phyloP scores from a whole-genome alignment of 192 early-diverging fungal species.

The Entomortierella lignicola region DNA sequence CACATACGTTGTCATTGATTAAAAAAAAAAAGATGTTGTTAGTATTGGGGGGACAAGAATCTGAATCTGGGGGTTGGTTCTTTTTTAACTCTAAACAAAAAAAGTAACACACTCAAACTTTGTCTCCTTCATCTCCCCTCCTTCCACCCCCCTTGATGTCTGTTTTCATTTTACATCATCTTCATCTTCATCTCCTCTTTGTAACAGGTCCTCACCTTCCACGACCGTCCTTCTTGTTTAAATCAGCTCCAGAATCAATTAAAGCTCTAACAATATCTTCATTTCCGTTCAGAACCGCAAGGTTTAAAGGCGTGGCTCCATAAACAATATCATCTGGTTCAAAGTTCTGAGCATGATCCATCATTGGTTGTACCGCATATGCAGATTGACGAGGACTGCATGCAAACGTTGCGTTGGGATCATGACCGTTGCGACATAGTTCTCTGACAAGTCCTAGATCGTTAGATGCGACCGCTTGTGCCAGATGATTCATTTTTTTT shows the following conservation, averaged over 20 bases:
- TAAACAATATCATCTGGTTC: slow-evolving; percentile 57
- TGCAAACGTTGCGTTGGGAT: slow-evolving; percentile 57
- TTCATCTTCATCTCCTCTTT: background rate
- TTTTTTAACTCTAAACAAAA: no score
- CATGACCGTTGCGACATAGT: slow-evolving; percentile 54
- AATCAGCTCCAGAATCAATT: slow-evolving; percentile 66
- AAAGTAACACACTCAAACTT: background rate
- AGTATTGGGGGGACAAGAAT: no score
- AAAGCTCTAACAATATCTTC: slow-evolving; percentile 66
- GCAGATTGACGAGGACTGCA: slow-evolving; percentile 59
- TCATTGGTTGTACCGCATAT: slow-evolving; percentile 44
- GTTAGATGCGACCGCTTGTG: slow-evolving; percentile 55
- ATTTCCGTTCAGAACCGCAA: slow-evolving; percentile 69
- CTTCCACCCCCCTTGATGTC: background rate
- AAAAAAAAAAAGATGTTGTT: no score
- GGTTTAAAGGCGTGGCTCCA: slow-evolving; percentile 63
- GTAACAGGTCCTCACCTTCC: slow-evolving; percentile 61
- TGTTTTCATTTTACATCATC: background rate
- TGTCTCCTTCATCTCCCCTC: slow-evolving; percentile 3
- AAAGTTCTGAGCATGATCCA: slow-evolving; percentile 35
- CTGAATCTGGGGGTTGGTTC: background rate
- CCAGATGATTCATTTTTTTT: slow-evolving; percentile 54
- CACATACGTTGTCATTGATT: background rate
- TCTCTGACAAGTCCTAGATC: slow-evolving; percentile 49
- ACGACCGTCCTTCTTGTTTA: slow-evolving; percentile 69